Conservation (phyloP, 2,329 filamentous ascomycete genomes). For the Exophiala spinifera region DNA sequence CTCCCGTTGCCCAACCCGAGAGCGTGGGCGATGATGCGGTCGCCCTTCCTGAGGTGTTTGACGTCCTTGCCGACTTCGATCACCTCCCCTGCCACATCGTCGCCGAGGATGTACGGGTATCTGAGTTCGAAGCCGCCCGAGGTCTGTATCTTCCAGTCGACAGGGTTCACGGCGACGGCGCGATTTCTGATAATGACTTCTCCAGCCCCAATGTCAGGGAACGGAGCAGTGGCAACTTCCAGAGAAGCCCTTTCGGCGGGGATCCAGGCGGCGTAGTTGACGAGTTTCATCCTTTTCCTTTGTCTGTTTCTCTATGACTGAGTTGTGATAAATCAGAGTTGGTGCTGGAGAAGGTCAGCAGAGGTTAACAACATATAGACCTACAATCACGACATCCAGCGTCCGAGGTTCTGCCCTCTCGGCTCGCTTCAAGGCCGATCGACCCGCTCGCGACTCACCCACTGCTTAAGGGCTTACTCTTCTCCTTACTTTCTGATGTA, state of each 20-base stretch:
- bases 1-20: slow-evolving; percentile 13
- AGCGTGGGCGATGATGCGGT: slow-evolving; percentile 32
- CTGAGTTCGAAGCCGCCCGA: slow-evolving; percentile 21
- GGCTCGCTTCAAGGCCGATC: too few relatives aligned
- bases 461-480: too few relatives aligned
- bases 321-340: too few relatives aligned
- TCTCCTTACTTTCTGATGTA: too few relatives aligned
- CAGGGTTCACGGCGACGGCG: slow-evolving; percentile 31
- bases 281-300: not conserved
- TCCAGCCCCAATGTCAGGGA: slow-evolving; percentile 8
- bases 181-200: slow-evolving; percentile 26
- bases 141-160: slow-evolving; percentile 38
- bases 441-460: too few relatives aligned
- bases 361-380: too few relatives aligned
- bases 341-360: too few relatives aligned
- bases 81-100: slow-evolving; percentile 23
- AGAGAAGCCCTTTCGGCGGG: slow-evolving; percentile 15
- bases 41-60: slow-evolving; percentile 16
- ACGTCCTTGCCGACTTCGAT: slow-evolving; percentile 18
- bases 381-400: too few relatives aligned
- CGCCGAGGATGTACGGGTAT: slow-evolving; percentile 26
- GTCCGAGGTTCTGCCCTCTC: too few relatives aligned
- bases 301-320: too few relatives aligned
- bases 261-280: slow-evolving; percentile 26
- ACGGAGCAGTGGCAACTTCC: slow-evolving; percentile 18